These are phyloP conservation scores for Liriodendron chinense DNA, from an alignment of 164 flowering plant genomes.

Conservation along the genomic window DNA sequence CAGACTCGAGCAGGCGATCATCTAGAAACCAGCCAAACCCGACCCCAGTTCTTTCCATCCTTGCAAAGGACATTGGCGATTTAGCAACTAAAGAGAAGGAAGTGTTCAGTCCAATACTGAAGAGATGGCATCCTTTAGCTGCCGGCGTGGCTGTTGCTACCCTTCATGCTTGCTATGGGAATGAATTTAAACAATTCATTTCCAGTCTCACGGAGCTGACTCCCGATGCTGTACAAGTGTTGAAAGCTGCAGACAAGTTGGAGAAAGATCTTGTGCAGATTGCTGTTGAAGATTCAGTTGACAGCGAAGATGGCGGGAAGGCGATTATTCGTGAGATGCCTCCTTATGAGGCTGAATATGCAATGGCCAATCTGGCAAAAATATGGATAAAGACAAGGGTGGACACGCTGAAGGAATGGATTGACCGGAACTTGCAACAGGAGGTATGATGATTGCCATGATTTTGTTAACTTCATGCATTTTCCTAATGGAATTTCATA, in stretches of 20 bases:
- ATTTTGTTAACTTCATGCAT: neutral
- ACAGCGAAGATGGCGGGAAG: slow-evolving; percentile 97
- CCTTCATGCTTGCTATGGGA: slow-evolving; percentile 83
- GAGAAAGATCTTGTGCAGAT: slow-evolving; percentile 90
- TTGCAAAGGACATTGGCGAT: slow-evolving; percentile 70
- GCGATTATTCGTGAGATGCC: slow-evolving; percentile 83
- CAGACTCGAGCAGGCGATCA: slow-evolving; percentile 43
- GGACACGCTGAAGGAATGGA: slow-evolving; percentile 71
- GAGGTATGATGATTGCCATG: slow-evolving; percentile 48
- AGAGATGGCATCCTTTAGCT: slow-evolving; percentile 86
- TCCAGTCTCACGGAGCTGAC: slow-evolving; percentile 65
- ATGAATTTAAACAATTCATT: slow-evolving; percentile 70
- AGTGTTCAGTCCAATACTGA: slow-evolving; percentile 69
- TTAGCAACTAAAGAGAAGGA: slow-evolving; percentile 69
- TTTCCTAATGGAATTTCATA: neutral
- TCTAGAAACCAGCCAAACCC: slow-evolving; percentile 40
- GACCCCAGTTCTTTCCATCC: slow-evolving; percentile 55
- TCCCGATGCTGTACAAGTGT: slow-evolving; percentile 80
- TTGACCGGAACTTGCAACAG: slow-evolving; percentile 70
- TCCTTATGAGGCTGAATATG: slow-evolving; percentile 84
- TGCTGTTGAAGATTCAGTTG: slow-evolving; percentile 89
- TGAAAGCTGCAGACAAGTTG: slow-evolving; percentile 79
- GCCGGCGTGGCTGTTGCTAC: slow-evolving; percentile 91
- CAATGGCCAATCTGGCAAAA: slow-evolving; percentile 58
- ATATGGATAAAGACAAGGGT: slow-evolving; percentile 71